phyloP scores from a whole-genome alignment of 306 rosid species.

The Neltuma alba region DNA sequence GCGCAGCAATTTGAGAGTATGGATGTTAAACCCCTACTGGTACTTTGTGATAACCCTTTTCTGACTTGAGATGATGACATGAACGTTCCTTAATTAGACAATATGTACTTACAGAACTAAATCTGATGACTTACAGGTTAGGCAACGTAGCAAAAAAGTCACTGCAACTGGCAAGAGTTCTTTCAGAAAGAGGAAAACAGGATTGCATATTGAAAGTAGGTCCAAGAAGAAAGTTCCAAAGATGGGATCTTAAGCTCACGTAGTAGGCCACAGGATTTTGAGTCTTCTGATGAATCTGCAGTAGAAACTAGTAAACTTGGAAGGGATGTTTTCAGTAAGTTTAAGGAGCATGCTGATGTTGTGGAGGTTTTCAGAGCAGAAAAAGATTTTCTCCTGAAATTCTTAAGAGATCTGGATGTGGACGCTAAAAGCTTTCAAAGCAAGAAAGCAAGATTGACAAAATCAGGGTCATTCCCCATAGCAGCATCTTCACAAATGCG shows the following conservation, averaged over 20 bases:
- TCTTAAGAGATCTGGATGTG: slow-evolving; percentile 50
- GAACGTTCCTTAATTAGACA: neutral
- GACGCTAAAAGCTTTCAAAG: slow-evolving; percentile 33
- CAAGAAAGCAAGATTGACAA: slow-evolving; percentile 53
- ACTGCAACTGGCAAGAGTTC: slow-evolving; percentile 34
- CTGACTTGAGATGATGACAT: neutral
- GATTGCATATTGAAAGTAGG: slow-evolving; percentile 23
- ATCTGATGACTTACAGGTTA: slow-evolving; percentile 41
- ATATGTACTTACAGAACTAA: neutral
- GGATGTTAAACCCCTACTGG: slow-evolving; percentile 48
- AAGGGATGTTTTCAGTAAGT: slow-evolving; percentile 36
- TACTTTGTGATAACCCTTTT: neutral
- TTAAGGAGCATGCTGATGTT: slow-evolving; percentile 54
- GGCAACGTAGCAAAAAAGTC: slow-evolving; percentile 35
- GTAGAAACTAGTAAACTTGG: slow-evolving; percentile 29
- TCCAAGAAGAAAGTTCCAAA: slow-evolving; percentile 37
- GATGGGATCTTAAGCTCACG: slow-evolving; percentile 43
- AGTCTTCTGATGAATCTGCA: slow-evolving; percentile 37
- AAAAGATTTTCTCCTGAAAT: slow-evolving; percentile 68
- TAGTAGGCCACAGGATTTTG: slow-evolving; percentile 34
- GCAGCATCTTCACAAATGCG: slow-evolving; percentile 42
- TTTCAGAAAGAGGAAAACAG: slow-evolving; percentile 37
- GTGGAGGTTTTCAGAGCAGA: slow-evolving; percentile 56
- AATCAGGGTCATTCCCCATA: slow-evolving; percentile 79
- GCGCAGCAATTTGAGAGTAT: slow-evolving; percentile 24